Conservation (phyloP, 2,329 filamentous ascomycete species). For the Thielaviopsis punctulata region DNA sequence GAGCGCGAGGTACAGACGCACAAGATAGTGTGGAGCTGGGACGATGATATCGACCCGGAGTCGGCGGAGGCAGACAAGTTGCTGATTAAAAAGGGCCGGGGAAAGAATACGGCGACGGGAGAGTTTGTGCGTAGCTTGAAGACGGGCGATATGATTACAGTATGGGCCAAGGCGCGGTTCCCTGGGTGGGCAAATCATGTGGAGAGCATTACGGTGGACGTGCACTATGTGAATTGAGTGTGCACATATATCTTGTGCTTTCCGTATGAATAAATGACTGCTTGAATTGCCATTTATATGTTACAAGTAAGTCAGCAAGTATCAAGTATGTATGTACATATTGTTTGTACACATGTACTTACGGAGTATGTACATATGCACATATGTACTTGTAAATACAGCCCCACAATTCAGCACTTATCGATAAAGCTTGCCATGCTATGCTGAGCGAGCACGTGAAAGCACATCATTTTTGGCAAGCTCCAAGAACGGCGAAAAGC, state of each 20-base stretch:
- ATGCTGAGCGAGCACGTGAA: constrained; percentile 8
- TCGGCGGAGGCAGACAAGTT: constrained; percentile 21
- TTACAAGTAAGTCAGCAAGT: too few relatives aligned
- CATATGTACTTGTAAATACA: too few relatives aligned
- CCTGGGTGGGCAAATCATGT: constrained; percentile 35
- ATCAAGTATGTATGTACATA: too few relatives aligned
- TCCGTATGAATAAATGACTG: too few relatives aligned
- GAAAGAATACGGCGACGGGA: constrained; percentile 32
- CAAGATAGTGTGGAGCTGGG: constrained; percentile 34
- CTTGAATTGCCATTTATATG: too few relatives aligned
- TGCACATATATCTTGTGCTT: background rate
- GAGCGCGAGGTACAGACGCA: constrained; percentile 22
- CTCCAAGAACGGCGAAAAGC: background rate
- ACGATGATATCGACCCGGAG: constrained; percentile 29
- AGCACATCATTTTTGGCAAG: constrained; percentile 5
- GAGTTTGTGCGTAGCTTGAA: constrained; percentile 37
- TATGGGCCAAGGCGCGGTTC: constrained; percentile 44
- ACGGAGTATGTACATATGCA: too few relatives aligned
- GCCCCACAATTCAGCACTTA: too few relatives aligned
- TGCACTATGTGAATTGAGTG: constrained; percentile 34
- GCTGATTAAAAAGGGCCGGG: constrained; percentile 29
- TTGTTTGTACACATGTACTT: too few relatives aligned
- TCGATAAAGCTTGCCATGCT: background rate
- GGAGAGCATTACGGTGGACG: constrained; percentile 31
- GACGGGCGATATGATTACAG: constrained; percentile 42